Percentiles rank a stretch among this genome's conserved stretches.
Conservation (phyloP, 176 grass and related monocot genomes). For the Aegilops tauschii region DNA sequence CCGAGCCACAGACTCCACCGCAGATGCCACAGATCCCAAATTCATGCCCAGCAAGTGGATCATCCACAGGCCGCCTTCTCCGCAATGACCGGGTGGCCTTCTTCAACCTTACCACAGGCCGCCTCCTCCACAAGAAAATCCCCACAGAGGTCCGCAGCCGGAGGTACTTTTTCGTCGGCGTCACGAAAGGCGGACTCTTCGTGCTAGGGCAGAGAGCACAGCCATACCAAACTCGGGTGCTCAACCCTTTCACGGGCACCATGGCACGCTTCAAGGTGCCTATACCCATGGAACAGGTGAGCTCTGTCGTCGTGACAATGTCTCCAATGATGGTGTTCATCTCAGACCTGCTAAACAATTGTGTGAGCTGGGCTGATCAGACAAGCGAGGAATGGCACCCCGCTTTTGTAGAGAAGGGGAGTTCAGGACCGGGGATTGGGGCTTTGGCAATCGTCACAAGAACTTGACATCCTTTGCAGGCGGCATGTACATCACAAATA, state of each 20-base stretch:
- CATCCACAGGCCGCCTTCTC: no score
- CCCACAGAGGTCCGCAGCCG: background rate
- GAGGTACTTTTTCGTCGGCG: background rate
- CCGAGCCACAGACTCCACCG: no score
- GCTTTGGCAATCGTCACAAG: no score
- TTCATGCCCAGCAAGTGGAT: background rate
- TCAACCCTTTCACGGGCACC: slow-evolving; percentile 8
- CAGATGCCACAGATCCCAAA: no score
- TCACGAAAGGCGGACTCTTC: background rate
- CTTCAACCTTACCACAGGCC: background rate
- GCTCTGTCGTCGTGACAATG: background rate
- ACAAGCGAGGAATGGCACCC: background rate
- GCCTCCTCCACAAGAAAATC: background rate
- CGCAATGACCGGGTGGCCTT: background rate
- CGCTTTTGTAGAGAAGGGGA: background rate
- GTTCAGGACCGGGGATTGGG: no score
- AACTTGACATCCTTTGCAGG: background rate
- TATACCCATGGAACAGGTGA: background rate
- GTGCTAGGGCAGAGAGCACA: background rate
- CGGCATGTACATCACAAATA: background rate
- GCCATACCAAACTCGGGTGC: background rate
- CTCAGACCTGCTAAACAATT: background rate
- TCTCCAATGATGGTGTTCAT: background rate
- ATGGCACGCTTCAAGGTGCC: background rate
- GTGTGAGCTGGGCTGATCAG: background rate